These are phyloP conservation scores for Scedosporium dehoogii DNA, from an alignment of 2,329 filamentous ascomycete species.

Conservation along the genomic window DNA sequence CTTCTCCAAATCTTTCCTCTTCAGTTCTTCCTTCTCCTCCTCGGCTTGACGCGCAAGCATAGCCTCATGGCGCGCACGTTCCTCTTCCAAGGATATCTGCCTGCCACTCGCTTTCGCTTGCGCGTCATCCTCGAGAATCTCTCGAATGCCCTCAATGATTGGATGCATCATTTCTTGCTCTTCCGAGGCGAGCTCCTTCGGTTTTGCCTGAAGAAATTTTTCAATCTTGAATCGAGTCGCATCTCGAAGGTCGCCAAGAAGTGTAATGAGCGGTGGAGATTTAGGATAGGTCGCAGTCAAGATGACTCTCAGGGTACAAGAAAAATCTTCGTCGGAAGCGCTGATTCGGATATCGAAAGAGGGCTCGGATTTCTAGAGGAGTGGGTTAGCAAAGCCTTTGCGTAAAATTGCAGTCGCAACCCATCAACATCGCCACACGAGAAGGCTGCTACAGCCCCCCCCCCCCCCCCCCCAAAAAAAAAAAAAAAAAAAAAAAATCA, in stretches of 20 bases:
- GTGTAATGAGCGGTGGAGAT: constrained; percentile 60
- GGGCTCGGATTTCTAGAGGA: constrained; percentile 62
- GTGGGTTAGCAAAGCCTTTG: constrained; percentile 11
- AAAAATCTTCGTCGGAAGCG: constrained; percentile 62
- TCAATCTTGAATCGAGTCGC: constrained; percentile 62
- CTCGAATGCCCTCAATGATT: constrained; percentile 59
- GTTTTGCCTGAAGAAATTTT: constrained; percentile 49
- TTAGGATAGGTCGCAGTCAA: constrained; percentile 89
- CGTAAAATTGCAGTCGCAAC: neutral
- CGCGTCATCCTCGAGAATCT: constrained; percentile 79
- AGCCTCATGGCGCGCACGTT: constrained; percentile 74
- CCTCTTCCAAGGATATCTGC: constrained; percentile 77
- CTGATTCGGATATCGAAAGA: constrained; percentile 73
- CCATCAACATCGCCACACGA: neutral
- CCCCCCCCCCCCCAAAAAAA: too few relatives aligned
- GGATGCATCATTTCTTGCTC: constrained; percentile 53
- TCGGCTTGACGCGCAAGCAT: constrained; percentile 51
- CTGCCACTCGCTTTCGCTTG: constrained; percentile 63
- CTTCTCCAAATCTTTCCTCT: constrained; percentile 44
- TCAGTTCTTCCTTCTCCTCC: constrained; percentile 43
- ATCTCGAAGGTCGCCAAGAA: constrained; percentile 57
- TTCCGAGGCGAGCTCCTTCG: constrained; percentile 40
- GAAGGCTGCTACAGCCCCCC: neutral
- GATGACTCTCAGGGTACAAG: constrained; percentile 63
- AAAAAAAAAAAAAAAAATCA: constrained; percentile 10